Base-by-base conservation (phyloP, 192 early-diverging fungal species). In the Mortierella claussenii region DNA sequence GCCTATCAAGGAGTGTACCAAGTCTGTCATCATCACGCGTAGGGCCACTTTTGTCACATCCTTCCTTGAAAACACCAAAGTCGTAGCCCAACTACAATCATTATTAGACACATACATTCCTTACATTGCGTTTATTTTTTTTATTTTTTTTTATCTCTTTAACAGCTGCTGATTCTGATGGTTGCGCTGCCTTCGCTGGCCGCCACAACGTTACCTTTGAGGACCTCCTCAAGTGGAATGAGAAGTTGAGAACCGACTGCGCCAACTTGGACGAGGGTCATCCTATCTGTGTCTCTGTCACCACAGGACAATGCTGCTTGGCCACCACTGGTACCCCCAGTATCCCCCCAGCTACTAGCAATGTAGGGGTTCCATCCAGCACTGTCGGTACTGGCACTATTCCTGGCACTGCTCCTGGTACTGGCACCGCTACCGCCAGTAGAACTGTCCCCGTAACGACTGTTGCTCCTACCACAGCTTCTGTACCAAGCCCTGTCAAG, bases 211-310 rank as follows among this genome's bases (percentile, higher is more conserved):
- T 32, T 21, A 69, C 67, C 33, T 60, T 60, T 26, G 57, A 32
- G 0, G 21, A 69, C 20, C 37, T 69, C 31, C 30, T 53, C 8
- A 30, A 37, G 50, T 69, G 67, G 67, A 69, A 69, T 45, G 10
- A 3, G 2, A 60, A 60, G 56, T 23, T 68, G 0, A 30, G 46
- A 2, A 3, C 9, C 0, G 21, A 60, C 0, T 68, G 66, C 30
- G 21, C 1, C 0, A 69, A 69, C 57, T 37, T 69, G 10, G 67
- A 60, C 24, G 57, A 46, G 4, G 57, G 57, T 6, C 23, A 33
- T 18, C 67, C 67, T 8, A 60, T 69, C 34, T 69, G 67, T 37
- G 51, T 69, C 43, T 69, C 67, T 18, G 10, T 69, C 50, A 69
- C 47, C 13, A 28, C 13, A 5, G 65, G 65, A 21, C 47, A 57